Evolutionary conservation across 202 grass and related monocot genomes (phyloP).

Genomic region (Musa balbisiana): DNA sequence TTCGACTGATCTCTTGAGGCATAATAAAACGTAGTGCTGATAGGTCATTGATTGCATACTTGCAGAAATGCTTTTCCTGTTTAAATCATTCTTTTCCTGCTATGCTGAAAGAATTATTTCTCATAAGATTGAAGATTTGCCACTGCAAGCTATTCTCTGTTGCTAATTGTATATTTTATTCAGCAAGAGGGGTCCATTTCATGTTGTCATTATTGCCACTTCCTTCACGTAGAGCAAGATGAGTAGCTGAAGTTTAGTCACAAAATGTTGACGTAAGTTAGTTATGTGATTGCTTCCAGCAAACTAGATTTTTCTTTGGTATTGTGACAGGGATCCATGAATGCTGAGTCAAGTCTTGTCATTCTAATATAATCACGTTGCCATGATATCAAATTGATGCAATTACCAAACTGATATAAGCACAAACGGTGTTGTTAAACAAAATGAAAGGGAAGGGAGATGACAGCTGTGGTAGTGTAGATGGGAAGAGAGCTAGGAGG

Average conservation of each 20-base stretch:
- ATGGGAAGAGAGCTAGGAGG: too few relatives aligned
- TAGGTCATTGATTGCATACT: constrained; percentile 1
- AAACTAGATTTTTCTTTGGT: neutral
- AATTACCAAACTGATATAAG: too few relatives aligned
- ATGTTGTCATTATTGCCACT: too few relatives aligned
- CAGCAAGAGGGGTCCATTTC: too few relatives aligned
- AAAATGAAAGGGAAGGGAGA: too few relatives aligned
- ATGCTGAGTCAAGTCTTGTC: neutral
- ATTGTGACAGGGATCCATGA: neutral
- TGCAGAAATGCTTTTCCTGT: neutral
- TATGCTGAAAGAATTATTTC: neutral
- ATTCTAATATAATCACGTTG: too few relatives aligned
- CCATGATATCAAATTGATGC: too few relatives aligned
- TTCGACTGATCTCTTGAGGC: neutral
- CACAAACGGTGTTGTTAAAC: too few relatives aligned
- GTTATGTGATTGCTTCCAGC: neutral
- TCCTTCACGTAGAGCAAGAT: too few relatives aligned
- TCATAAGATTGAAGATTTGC: neutral
- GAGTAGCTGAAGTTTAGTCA: neutral
- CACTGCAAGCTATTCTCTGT: neutral
- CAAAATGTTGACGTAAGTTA: neutral
- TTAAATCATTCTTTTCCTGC: neutral
- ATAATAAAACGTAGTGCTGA: neutral
- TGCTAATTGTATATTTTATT: neutral
- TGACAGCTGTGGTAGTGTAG: too few relatives aligned